These are phyloP conservation scores for Candida argentea DNA, from an alignment of 805 yeast genomes.

Conservation along the genomic window DNA sequence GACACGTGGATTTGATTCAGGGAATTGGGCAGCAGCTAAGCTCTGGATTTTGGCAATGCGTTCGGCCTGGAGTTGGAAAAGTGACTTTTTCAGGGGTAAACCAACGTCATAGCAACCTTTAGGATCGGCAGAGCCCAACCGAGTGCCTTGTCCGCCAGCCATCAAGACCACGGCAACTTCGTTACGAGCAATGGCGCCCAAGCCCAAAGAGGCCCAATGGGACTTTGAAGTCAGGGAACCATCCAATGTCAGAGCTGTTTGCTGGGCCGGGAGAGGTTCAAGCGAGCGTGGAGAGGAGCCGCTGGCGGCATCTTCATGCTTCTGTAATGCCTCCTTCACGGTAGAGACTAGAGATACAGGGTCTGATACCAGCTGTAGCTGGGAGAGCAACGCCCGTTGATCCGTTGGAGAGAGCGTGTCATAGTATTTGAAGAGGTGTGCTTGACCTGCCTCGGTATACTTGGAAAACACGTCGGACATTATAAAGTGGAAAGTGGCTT, in stretches of 20 bases:
- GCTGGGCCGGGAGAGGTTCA: constrained; percentile 39
- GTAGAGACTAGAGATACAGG: constrained; percentile 31
- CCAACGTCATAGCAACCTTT: constrained; percentile 91
- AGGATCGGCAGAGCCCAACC: constrained; percentile 83
- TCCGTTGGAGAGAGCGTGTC: constrained; percentile 24
- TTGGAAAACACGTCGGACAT: too few species aligned
- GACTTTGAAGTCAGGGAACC: constrained; percentile 17
- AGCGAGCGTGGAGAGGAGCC: constrained; percentile 13
- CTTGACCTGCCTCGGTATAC: constrained; percentile 41
- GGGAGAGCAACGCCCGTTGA: constrained; percentile 26
- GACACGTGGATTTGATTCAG: constrained; percentile 24
- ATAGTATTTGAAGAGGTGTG: constrained; percentile 42
- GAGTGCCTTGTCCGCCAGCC: constrained; percentile 99
- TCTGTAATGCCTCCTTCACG: constrained; percentile 37
- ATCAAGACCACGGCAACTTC: constrained; percentile 83
- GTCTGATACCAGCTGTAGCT: constrained; percentile 31
- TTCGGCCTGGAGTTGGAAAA: constrained; percentile 92
- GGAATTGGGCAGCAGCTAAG: constrained; percentile 32
- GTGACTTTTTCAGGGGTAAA: constrained; percentile 71
- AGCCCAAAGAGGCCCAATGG: constrained; percentile 45
- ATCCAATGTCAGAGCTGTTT: constrained; percentile 42
- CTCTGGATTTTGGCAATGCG: constrained; percentile 56
- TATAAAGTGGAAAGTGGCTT: too few species aligned
- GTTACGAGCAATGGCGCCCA: constrained; percentile 54
- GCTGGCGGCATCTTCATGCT: constrained; percentile 16